Evolutionary conservation across 495 filamentous ascomycete genomes (phyloP).

Genomic region (Penicillium arizonense): DNA sequence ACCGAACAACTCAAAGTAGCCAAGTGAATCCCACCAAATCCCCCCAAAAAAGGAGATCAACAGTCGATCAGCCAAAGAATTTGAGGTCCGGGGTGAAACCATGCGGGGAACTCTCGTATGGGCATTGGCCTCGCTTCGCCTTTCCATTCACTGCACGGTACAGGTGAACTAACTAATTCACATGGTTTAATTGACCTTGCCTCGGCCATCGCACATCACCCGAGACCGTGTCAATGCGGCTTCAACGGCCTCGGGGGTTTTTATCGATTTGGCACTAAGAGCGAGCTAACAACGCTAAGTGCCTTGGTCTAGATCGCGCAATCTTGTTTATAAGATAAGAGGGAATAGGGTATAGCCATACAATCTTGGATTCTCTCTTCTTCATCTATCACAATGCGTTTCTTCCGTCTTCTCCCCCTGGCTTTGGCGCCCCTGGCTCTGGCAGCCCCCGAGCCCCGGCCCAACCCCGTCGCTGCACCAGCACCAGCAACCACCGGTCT

Average conservation of each 20-base stretch:
- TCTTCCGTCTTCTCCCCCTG: constrained; percentile 28
- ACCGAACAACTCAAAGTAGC: too few species aligned
- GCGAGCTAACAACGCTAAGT: not conserved
- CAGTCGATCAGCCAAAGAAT: constrained; percentile 6
- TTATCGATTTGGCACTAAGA: not conserved
- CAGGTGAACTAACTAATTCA: not conserved
- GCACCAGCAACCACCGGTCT: constrained; percentile 20
- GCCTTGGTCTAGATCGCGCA: constrained; percentile 7
- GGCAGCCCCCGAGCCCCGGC: constrained; percentile 33
- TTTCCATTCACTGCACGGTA: not conserved
- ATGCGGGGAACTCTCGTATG: constrained; percentile 15
- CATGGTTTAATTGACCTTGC: not conserved
- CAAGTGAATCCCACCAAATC: not conserved
- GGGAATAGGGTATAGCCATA: not conserved
- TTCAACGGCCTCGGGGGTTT: constrained; percentile 16
- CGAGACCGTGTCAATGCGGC: not conserved
- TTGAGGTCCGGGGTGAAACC: constrained; percentile 10
- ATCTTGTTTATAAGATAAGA: constrained; percentile 7
- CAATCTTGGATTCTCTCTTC: not conserved
- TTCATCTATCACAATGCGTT: constrained; percentile 23
- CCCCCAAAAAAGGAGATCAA: constrained; percentile 7
- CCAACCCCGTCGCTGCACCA: constrained; percentile 28
- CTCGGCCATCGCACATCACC: constrained; percentile 2
- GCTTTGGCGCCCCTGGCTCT: constrained; percentile 30
- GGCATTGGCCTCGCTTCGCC: not conserved